Base-by-base conservation (phyloP, 2,329 filamentous ascomycete species). In the Calonectria fujianensis region DNA sequence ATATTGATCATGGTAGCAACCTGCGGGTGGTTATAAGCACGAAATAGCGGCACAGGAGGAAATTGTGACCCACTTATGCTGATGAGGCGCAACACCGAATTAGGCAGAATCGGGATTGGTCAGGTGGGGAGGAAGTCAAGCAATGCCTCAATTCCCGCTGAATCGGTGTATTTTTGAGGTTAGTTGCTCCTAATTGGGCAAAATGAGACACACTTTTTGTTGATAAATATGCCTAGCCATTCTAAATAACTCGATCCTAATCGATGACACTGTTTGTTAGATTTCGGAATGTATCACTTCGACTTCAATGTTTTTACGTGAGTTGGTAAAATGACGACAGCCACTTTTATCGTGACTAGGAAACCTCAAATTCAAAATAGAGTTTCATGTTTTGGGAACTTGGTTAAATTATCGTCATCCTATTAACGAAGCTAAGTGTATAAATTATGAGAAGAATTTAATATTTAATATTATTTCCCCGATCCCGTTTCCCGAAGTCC, bases 261-360 rank as follows among this genome's bases (percentile, higher is more conserved):
- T 18, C 16, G 16, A 41, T 16, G 6, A 6, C 39, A 18, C 3
- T 10, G 35, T 39, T 6, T 13, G 9, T 35, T 2, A 16, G 37
- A 41, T 20, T 18, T 20, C 39, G 8, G 1, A 41, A 14, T 16
- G 39, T 6, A 41, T 41, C 41, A n/a, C 41, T 45, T n/a, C 1
- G 8, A 18, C 16, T 0, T 2, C 1, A 7, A 20, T n/a, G 20
- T 0, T 20, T n/a, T 20, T n/a, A 45, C 2, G 9, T 45, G 3
- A 20, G 18, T 7, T 39, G 13, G 13, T 7, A 20, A 41, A 41
- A 41, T 7, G 16, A 41, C 3, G 6, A 20, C 2, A 1, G 16
- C 16, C 3, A 2, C 13, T 2, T 2, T 20, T 6, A 41, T 20
- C 8, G 6, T 6, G 4, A 20, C 14, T 8, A 2, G 7, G 39